Conservation (phyloP, 805 yeast genomes). For the Sungouiella thailandica region DNA sequence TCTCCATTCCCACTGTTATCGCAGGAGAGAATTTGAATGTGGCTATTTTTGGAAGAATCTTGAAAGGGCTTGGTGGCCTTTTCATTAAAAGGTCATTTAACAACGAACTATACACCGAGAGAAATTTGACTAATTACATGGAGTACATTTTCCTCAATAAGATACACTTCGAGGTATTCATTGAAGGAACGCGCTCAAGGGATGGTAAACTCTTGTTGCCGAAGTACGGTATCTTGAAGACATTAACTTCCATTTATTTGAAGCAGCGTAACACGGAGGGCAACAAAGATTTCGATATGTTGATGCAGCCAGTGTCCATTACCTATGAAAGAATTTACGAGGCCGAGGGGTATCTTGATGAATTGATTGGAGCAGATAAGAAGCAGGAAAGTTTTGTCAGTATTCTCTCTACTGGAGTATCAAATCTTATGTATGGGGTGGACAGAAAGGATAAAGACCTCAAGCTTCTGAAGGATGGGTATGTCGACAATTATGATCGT, state of each 20-base stretch:
- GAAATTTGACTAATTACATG: slow-evolving; percentile 42
- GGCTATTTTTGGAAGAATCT: slow-evolving; percentile 46
- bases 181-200: slow-evolving; percentile 64
- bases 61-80: slow-evolving; percentile 51
- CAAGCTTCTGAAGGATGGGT: slow-evolving; percentile 17
- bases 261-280: slow-evolving; percentile 26
- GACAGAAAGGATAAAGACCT: slow-evolving; percentile 4
- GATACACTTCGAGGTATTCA: slow-evolving; percentile 52
- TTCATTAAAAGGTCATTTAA: slow-evolving; percentile 49
- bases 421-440: slow-evolving; percentile 20
- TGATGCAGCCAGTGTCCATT: slow-evolving; percentile 51
- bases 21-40: slow-evolving; percentile 67
- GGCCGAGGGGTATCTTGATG: slow-evolving; percentile 49
- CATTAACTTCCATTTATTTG: slow-evolving; percentile 42
- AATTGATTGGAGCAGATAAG: slow-evolving; percentile 54
- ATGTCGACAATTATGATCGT: slow-evolving; percentile 23
- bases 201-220: slow-evolving; percentile 62
- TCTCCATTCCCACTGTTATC: slow-evolving; percentile 52
- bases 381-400: slow-evolving; percentile 44
- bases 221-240: slow-evolving; percentile 56
- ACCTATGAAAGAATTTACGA: slow-evolving; percentile 60
- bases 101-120: slow-evolving; percentile 41
- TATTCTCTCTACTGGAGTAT: slow-evolving; percentile 32
- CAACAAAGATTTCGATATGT: slow-evolving; percentile 24
- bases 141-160: slow-evolving; percentile 46